Evolutionary conservation across 2,329 filamentous ascomycete genomes (phyloP).

Genomic region (Tolypocladium album): DNA sequence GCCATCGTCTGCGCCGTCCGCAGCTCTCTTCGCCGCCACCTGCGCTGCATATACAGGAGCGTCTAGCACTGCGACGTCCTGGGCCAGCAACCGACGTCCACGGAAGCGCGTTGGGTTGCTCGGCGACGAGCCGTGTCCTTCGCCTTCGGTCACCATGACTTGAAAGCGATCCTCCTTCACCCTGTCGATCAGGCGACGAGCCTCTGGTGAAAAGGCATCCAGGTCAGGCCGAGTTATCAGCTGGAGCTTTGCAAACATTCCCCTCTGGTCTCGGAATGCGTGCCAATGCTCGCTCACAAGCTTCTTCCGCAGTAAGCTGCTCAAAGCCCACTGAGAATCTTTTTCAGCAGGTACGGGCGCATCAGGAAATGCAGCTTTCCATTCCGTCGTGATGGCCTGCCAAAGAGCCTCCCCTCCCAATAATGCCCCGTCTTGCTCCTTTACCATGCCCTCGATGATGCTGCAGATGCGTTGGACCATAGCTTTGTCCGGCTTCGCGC

Average conservation of each 20-base stretch:
- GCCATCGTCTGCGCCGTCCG: slow-evolving; percentile 11
- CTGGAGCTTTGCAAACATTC: slow-evolving; percentile 31
- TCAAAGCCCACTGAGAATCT: slow-evolving; percentile 26
- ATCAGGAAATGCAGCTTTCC: slow-evolving; percentile 27
- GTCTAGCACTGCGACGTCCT: slow-evolving; percentile 36
- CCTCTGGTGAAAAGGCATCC: slow-evolving; percentile 30
- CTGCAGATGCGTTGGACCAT: slow-evolving; percentile 10
- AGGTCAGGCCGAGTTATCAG: slow-evolving; percentile 31
- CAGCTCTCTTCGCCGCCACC: slow-evolving; percentile 19
- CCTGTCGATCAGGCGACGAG: slow-evolving; percentile 31
- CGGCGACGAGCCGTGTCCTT: neutral
- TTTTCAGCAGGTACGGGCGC: slow-evolving; percentile 29
- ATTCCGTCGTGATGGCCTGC: slow-evolving; percentile 33
- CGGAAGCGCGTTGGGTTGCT: slow-evolving; percentile 11
- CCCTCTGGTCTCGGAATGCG: slow-evolving; percentile 28
- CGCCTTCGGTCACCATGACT: slow-evolving; percentile 9
- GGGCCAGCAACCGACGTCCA: slow-evolving; percentile 25
- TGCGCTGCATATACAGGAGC: slow-evolving; percentile 39
- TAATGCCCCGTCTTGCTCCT: slow-evolving; percentile 32
- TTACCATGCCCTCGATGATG: slow-evolving; percentile 17
- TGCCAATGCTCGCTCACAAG: slow-evolving; percentile 29
- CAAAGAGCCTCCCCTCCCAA: slow-evolving; percentile 40
- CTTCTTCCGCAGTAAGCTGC: slow-evolving; percentile 24
- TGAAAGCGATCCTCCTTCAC: slow-evolving; percentile 36
- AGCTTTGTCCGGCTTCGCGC: neutral